A percentile compares a stretch with the other conserved stretches of the same genome.
Evolutionary conservation across 225 moss, liverwort and hornwort genomes (phyloP).

Genomic region (Asterella californica): DNA sequence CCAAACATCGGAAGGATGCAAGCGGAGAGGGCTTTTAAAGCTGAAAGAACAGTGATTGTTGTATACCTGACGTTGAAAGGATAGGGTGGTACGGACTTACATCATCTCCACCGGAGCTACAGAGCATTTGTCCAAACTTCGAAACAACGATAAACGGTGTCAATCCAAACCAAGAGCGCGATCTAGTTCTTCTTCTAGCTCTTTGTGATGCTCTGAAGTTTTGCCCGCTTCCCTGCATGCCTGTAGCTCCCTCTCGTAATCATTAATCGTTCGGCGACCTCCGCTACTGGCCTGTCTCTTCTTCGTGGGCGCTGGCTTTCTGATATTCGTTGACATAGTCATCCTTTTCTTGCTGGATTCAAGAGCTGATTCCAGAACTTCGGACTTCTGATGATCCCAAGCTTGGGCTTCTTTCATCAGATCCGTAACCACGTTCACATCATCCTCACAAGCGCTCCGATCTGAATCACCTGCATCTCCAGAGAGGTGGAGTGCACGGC

Average conservation of each 20-base stretch:
- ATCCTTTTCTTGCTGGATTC: not conserved
- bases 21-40: too few relatives aligned
- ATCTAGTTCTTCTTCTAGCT: conserved; percentile 29
- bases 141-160: not conserved
- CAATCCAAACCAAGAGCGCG: conserved; percentile 20
- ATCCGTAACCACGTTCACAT: conserved; percentile 39
- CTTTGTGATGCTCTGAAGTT: conserved; percentile 26
- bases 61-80: too few relatives aligned
- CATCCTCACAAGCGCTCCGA: conserved; percentile 5
- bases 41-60: too few relatives aligned
- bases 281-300: not conserved
- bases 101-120: too few relatives aligned
- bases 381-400: conserved; percentile 54
- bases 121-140: too few relatives aligned
- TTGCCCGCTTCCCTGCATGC: not conserved
- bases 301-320: not conserved
- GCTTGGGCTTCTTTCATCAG: conserved; percentile 30
- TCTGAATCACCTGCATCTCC: not conserved
- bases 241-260: conserved; percentile 38
- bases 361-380: conserved; percentile 37
- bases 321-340: not conserved
- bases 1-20: too few relatives aligned
- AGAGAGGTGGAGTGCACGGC: conserved; percentile 41
- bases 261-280: conserved; percentile 23
- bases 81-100: too few relatives aligned